Conservation (phyloP, 163 green algal species). For the Volvox carteri region DNA sequence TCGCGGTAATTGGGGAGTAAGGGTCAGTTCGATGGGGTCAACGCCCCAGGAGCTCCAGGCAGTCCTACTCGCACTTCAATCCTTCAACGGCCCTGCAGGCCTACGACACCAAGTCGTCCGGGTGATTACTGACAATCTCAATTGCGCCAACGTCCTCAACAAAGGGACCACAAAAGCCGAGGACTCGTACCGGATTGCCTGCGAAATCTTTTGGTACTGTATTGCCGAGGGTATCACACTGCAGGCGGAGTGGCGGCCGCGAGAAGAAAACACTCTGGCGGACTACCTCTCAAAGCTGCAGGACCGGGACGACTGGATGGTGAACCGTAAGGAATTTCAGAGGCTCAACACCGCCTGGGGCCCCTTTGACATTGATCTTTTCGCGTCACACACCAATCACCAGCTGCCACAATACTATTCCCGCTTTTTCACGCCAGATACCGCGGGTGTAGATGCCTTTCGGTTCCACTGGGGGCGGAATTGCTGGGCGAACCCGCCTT, state of each 20-base stretch:
- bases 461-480: background rate
- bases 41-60: conserved; percentile 33
- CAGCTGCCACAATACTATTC: conserved; percentile 16
- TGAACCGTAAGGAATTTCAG: background rate
- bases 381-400: conserved; percentile 41
- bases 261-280: conserved; percentile 10
- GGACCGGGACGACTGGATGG: conserved; percentile 18
- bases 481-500: conserved; percentile 21
- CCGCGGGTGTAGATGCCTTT: conserved; percentile 7
- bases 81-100: background rate
- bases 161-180: background rate
- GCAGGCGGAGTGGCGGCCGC: conserved; percentile 9
- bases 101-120: background rate
- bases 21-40: background rate
- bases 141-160: conserved; percentile 32
- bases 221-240: background rate
- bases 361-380: conserved; percentile 39
- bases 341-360: background rate
- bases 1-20: background rate
- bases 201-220: conserved; percentile 27
- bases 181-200: background rate
- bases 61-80: background rate
- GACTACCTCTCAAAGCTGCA: conserved; percentile 19
- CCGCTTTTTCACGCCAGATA: conserved; percentile 24
- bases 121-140: conserved; percentile 34